Evolutionary conservation across 1,284 basidiomycete species (phyloP), one percentile per base, ranked within the genome.

Genomic region (Mycosarcoma mackinlayi): DNA sequence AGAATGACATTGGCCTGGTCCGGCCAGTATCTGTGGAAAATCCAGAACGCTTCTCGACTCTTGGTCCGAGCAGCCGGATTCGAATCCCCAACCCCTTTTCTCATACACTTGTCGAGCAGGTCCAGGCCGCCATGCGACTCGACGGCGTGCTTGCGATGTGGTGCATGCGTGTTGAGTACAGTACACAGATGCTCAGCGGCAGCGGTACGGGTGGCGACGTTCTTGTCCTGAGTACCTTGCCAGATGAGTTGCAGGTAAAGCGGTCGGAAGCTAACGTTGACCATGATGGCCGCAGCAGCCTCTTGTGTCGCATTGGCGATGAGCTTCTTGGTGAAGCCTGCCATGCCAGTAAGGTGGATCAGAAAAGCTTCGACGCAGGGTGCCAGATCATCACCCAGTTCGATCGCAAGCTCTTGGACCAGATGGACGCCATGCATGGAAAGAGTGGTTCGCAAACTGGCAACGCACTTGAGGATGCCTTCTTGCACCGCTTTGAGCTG

Each of bases 251-350:
- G 86, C 4, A 95, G 81, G 52, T 91, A 83, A n/a, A 91, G 88
- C 53, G 89, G 89, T 6, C 78, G 74, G 47, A 89, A 86, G 2
- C 91, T 89, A 1, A 89, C 88, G 73, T 91, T 84, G 9, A 85
- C 85, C 33, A 98, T 87, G 64, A 98, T 86, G 5, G 87, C 85
- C 1, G 87, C 86, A 1, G 92, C 87, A 0, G 88, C 87, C 6
- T 87, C 85, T 81, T 98, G 96, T 0, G 94, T 92, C 54, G 90
- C 90, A 56, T 92, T 89, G 11, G 92, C 93, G 30, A 90, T 88
- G 42, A 98, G 89, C 82, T 94, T 96, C 84, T 99, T 99, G n/a
- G 95, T 98, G 61, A 92, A 89, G 7, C 89, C 90, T 24, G 92
- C 89, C 92, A 98, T 92, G 70, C 89, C 89, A 30, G 94, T 86